A percentile compares a stretch with the other conserved stretches of the same genome.
Evolutionary conservation across 306 rosid genomes (phyloP).

Genomic region (Albizia julibrissin): DNA sequence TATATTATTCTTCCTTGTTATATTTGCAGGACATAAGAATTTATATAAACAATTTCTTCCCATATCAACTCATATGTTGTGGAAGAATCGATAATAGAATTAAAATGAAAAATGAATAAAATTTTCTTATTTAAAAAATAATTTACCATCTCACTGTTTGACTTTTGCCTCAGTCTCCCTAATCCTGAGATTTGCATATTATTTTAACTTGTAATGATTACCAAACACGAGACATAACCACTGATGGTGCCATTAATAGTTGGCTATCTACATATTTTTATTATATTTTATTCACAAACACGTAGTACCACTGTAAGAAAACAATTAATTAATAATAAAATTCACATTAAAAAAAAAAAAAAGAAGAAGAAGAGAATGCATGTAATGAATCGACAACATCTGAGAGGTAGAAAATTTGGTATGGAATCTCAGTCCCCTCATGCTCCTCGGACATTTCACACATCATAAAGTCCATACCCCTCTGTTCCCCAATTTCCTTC

Average conservation of each 20-base stretch:
- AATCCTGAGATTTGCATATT: not conserved
- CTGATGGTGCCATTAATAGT: not conserved
- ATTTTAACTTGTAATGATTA: not conserved
- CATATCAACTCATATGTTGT: too few relatives aligned
- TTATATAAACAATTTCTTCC: too few relatives aligned
- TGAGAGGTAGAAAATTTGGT: slow-evolving; percentile 34
- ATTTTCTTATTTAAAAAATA: too few relatives aligned
- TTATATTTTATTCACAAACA: not conserved
- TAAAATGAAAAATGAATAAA: too few relatives aligned
- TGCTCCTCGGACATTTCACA: slow-evolving; percentile 50
- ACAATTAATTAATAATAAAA: not conserved
- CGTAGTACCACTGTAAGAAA: not conserved
- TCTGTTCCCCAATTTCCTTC: slow-evolving; percentile 59
- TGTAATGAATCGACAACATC: not conserved
- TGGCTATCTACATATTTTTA: not conserved
- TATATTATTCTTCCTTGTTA: too few relatives aligned
- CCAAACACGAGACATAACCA: not conserved
- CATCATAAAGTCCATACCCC: slow-evolving; percentile 45
- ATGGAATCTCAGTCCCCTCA: slow-evolving; percentile 55
- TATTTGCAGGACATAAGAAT: too few relatives aligned
- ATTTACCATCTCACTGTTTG: not conserved
- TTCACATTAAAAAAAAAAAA: not conserved
- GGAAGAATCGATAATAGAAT: too few relatives aligned
- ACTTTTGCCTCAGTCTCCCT: not conserved
- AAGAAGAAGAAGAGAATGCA: not conserved